phyloP scores from a whole-genome alignment of 2,329 filamentous ascomycete species.

The Lithohypha guttulata region DNA sequence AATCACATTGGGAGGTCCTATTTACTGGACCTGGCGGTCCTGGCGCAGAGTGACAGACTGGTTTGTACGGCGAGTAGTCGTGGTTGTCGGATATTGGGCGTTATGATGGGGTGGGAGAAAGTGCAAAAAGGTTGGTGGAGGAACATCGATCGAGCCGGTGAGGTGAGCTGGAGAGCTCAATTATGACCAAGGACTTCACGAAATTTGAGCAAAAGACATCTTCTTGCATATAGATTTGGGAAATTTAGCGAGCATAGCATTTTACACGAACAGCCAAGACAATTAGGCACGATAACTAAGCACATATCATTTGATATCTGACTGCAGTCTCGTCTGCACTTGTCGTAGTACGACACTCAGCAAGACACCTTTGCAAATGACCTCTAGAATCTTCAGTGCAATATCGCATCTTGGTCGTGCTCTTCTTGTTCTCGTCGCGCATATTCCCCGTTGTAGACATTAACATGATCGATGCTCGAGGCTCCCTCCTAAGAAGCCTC shows the following conservation, averaged over 20 bases:
- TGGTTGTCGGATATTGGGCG: constrained; percentile 60
- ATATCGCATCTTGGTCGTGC: too few species aligned
- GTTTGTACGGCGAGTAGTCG: constrained; percentile 61
- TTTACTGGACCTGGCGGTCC: constrained; percentile 65
- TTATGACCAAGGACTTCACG: not conserved
- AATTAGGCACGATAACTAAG: too few species aligned
- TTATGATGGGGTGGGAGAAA: constrained; percentile 78
- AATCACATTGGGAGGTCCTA: constrained; percentile 72
- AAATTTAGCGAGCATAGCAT: too few species aligned
- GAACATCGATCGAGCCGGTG: constrained; percentile 52
- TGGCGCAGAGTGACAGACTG: constrained; percentile 57
- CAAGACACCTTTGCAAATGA: too few species aligned
- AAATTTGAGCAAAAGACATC: not conserved
- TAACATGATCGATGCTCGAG: too few species aligned
- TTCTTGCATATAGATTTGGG: constrained; percentile 1
- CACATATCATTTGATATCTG: too few species aligned
- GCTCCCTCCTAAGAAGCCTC: constrained; percentile 17
- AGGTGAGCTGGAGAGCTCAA: not conserved
- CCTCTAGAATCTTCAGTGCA: too few species aligned
- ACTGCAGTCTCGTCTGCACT: too few species aligned
- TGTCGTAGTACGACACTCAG: too few species aligned
- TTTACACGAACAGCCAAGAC: too few species aligned
- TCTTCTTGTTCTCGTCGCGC: too few species aligned
- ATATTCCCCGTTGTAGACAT: too few species aligned
- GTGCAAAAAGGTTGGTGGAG: constrained; percentile 54